Evolutionary conservation across 805 yeast species (phyloP), one percentile per base, ranked within the genome.

Genomic region (Candida sakaeoensis): DNA sequence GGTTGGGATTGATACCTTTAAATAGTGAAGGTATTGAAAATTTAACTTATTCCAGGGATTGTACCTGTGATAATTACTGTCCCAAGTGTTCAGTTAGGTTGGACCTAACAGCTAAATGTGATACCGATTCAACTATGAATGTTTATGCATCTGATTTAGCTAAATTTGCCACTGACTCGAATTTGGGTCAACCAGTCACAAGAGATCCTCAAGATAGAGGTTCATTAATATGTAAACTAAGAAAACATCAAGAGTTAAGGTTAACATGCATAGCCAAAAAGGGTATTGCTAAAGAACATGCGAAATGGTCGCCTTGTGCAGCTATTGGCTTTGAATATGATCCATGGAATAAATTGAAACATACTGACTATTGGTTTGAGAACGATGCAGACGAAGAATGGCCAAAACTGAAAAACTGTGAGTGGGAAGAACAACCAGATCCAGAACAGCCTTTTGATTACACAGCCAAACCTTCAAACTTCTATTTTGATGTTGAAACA

Each of bases 41-140:
- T 46, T 69, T 91, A 48, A 80, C 87, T 46, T 91, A 90, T 65
- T 82, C 95, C 21, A 77, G 97, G 58, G 99, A 93, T 61, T 93
- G 99, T 63, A 90, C 95, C 32, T 93, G 99, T 70, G 99, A 93
- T 60, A 95, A 90, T 58, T 91, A 93, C 67, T 93, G 99, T 66
- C 90, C 88, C 44, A 83, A 85, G 61, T 93, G 99, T 67, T 82
- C 95, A 3, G 98, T 93, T 17, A 87, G 83, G 48, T 73, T 93
- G 42, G 81, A 83, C 43, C 67, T 93, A 47, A 81, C 86, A 41
- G 99, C 96, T n/a, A 73, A 79, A 48, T 91, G 96, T 60, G 91
- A 86, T 47, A 72, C 85, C 32, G 97, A 88, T 54, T 79, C 82
- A 33, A 86, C 95, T 8, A 85, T 88, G 77, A 87, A 83, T 50